A percentile compares a stretch with the other conserved stretches of the same genome.
Conservation (phyloP, 495 filamentous ascomycete genomes). For the Cryomyces antarcticus region DNA sequence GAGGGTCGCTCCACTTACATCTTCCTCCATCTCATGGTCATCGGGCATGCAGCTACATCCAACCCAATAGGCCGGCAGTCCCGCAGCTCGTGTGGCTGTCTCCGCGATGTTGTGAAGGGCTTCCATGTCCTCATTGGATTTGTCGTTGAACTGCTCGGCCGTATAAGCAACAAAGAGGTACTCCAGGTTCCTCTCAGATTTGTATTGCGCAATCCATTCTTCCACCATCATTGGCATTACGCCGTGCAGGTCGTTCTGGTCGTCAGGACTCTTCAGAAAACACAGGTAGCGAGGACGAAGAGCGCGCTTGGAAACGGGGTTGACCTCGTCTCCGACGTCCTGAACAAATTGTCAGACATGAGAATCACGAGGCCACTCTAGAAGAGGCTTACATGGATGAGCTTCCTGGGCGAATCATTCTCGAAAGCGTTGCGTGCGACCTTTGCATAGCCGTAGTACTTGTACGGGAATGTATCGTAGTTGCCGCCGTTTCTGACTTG, state of each 20-base stretch:
- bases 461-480: constrained; percentile 8
- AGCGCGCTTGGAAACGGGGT: constrained; percentile 5
- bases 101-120: constrained; percentile 12
- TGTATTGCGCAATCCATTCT: constrained; percentile 11
- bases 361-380: not conserved
- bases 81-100: constrained; percentile 14
- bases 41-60: constrained; percentile 6
- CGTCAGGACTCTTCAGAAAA: constrained; percentile 1
- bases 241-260: not conserved
- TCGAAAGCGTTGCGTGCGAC: constrained; percentile 10
- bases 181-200: constrained; percentile 3
- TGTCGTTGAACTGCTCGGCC: constrained; percentile 10
- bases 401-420: not conserved
- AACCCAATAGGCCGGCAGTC: constrained; percentile 19
- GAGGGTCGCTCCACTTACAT: constrained; percentile 1
- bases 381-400: not conserved
- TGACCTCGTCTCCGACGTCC: not conserved
- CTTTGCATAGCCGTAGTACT: constrained; percentile 10
- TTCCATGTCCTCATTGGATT: constrained; percentile 4
- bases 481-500: constrained; percentile 3
- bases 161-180: constrained; percentile 17
- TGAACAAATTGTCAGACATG: not conserved
- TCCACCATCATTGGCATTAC: constrained; percentile 3
- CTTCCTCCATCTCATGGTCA: constrained; percentile 2
- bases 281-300: constrained; percentile 8